Evolutionary conservation across 1,284 basidiomycete genomes (phyloP).

Genomic region (Neolentinus lepideus): DNA sequence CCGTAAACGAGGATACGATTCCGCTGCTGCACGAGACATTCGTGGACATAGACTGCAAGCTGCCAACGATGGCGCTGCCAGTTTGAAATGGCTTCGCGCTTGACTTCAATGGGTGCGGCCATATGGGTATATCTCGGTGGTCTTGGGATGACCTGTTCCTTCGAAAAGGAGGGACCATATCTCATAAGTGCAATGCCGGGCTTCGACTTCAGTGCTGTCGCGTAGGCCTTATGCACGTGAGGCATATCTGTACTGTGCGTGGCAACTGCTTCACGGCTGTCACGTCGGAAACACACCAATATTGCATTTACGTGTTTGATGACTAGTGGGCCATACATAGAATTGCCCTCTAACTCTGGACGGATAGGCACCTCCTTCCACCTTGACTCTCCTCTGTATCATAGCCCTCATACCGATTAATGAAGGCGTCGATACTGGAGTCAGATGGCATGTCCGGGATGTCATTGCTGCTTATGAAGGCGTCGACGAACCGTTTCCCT

Average conservation of each 20-base stretch:
- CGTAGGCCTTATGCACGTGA: neutral
- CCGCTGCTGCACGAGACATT: neutral
- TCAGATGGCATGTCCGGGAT: too few relatives aligned
- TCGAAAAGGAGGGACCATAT: neutral
- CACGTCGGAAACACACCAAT: neutral
- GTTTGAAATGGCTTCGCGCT: neutral
- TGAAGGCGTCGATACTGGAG: too few relatives aligned
- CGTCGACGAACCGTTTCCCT: too few relatives aligned
- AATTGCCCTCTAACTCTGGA: too few relatives aligned
- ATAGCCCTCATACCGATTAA: too few relatives aligned
- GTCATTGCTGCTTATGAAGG: too few relatives aligned
- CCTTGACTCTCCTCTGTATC: too few relatives aligned
- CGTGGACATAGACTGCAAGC: neutral
- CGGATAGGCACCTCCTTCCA: too few relatives aligned
- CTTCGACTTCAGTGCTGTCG: neutral
- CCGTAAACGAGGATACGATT: neutral
- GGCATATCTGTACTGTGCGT: neutral
- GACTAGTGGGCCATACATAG: neutral
- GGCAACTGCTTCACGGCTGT: neutral
- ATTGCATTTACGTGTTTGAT: neutral
- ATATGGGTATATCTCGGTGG: neutral
- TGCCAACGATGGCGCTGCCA: neutral
- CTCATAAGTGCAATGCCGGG: neutral
- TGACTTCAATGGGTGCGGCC: neutral
- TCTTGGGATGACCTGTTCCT: neutral